A percentile compares a stretch with the other conserved stretches of the same genome.
phyloP scores from a whole-genome alignment of 371 early-diverging fungal genomes.

The Coemansia sp. region DNA sequence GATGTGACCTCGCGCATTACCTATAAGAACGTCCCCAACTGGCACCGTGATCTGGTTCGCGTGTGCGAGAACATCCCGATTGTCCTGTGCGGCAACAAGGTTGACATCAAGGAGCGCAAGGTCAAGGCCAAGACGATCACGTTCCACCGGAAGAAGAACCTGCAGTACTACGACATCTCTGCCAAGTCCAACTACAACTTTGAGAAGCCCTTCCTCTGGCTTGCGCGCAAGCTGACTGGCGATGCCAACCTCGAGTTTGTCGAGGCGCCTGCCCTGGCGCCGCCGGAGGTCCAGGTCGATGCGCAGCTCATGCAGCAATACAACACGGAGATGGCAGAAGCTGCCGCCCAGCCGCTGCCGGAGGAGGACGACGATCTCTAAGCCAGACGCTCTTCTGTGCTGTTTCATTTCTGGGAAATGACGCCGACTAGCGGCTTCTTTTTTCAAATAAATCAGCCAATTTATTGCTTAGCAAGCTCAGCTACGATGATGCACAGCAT shows the following conservation, averaged over 20 bases:
- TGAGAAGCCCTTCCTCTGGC: constrained; percentile 99
- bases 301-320: constrained; percentile 74
- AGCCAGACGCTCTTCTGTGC: constrained; percentile 1
- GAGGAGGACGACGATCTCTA: constrained; percentile 76
- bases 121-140: constrained; percentile 99
- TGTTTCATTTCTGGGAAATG: constrained; percentile 2
- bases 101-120: constrained; percentile 99
- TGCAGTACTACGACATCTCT: constrained; percentile 99
- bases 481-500: constrained; percentile 88
- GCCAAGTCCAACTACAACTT: constrained; percentile 99
- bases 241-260: constrained; percentile 96
- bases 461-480: constrained; percentile 36
- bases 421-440: neutral
- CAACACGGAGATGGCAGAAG: constrained; percentile 71
- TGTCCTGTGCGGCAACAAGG: constrained; percentile 99
- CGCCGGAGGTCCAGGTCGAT: constrained; percentile 94
- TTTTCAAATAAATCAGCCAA: neutral
- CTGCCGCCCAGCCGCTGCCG: constrained; percentile 82
- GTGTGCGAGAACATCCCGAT: constrained; percentile 99
- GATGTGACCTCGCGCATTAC: constrained; percentile 99
- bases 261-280: constrained; percentile 96
- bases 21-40: constrained; percentile 99
- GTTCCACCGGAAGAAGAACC: constrained; percentile 99
- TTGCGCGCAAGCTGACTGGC: constrained; percentile 96
- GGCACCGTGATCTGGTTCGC: constrained; percentile 99